Conservation (phyloP, 2,329 filamentous ascomycete genomes). For the Dothistroma pini region DNA sequence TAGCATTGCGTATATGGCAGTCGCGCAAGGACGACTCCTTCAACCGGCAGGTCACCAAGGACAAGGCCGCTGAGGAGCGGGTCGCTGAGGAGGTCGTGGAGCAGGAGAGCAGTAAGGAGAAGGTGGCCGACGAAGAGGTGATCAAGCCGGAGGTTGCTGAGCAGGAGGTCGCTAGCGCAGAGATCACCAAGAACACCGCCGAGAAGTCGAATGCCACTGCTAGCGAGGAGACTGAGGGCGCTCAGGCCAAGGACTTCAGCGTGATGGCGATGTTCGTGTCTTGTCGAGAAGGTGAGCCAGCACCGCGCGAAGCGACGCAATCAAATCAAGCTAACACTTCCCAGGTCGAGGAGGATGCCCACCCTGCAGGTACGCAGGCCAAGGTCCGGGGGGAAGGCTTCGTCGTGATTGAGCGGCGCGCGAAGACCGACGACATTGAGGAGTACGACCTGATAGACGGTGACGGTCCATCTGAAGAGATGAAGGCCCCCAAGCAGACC, state of each 20-base stretch:
- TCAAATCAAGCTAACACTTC: background rate
- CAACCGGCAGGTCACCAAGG: background rate
- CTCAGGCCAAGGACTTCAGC: background rate
- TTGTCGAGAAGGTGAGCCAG: background rate
- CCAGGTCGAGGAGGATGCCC: background rate
- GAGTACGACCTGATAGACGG: background rate
- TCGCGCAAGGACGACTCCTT: background rate
- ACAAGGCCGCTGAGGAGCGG: too few relatives aligned
- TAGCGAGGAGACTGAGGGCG: background rate
- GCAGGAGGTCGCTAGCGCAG: background rate
- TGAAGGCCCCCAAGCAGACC: background rate
- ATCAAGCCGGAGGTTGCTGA: background rate
- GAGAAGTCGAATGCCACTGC: background rate
- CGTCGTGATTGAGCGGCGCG: background rate
- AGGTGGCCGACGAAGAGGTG: background rate
- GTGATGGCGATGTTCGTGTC: background rate
- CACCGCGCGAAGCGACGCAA: background rate
- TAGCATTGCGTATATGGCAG: background rate
- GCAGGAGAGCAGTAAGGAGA: background rate
- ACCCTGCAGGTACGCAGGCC: background rate
- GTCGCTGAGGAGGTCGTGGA: too few relatives aligned
- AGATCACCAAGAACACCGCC: background rate
- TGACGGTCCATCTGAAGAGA: background rate
- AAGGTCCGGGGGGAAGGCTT: background rate
- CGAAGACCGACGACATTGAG: background rate